Conservation (phyloP, 2,329 filamentous ascomycete species). For the Diaporthe capsici region DNA sequence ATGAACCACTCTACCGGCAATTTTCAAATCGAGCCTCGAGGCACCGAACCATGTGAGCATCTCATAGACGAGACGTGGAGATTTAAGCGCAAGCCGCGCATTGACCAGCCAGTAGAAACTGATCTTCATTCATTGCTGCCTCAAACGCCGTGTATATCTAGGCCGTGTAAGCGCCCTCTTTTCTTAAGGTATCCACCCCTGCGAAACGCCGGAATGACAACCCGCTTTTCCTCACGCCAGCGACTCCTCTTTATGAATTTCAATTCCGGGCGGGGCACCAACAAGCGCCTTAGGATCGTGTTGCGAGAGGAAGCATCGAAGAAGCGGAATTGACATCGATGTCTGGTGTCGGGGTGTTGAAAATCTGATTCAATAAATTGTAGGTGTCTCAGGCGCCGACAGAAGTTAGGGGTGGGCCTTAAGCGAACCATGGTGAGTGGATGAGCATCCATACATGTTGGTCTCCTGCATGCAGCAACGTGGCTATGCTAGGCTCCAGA, state of each 20-base stretch:
- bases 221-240: conserved; percentile 31
- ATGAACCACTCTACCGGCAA: not conserved
- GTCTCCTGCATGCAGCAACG: not conserved
- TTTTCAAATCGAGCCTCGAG: not conserved
- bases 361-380: not conserved
- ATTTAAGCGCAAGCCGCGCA: not conserved
- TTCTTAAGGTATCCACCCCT: not conserved
- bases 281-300: not conserved
- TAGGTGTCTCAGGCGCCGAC: not conserved
- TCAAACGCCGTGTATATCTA: not conserved
- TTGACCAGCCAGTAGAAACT: not conserved
- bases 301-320: not conserved
- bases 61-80: not conserved
- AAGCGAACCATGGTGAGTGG: not conserved
- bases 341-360: not conserved
- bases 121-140: not conserved
- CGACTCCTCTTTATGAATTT: conserved; percentile 65
- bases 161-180: conserved; percentile 17
- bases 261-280: conserved; percentile 64
- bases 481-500: not conserved
- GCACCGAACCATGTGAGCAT: not conserved
- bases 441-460: not conserved
- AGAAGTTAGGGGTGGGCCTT: not conserved
- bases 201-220: conserved; percentile 21
- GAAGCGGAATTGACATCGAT: not conserved